phyloP scores from a whole-genome alignment of 2,329 filamentous ascomycete genomes.

The Alternaria brassicicola region DNA sequence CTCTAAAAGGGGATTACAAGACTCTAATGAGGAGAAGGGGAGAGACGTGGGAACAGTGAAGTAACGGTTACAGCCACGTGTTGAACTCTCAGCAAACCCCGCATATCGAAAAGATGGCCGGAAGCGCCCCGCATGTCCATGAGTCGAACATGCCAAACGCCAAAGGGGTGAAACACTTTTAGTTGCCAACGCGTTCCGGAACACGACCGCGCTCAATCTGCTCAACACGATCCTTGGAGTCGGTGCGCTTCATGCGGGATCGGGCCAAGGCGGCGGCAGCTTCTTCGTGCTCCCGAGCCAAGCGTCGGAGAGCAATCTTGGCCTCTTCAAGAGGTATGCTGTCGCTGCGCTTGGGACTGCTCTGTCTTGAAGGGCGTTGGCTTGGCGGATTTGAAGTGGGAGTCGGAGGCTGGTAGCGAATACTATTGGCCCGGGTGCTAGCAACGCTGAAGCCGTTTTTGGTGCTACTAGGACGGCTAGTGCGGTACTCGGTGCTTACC shows the following conservation, averaged over 20 bases:
- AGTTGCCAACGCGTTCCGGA: slow-evolving; percentile 20
- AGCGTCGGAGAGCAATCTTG: slow-evolving; percentile 31
- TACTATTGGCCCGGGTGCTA: slow-evolving; percentile 38
- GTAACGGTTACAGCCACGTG: not conserved
- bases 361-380: slow-evolving; percentile 33
- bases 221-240: slow-evolving; percentile 19
- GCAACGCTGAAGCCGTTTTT: slow-evolving; percentile 35
- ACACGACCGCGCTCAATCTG: slow-evolving; percentile 28
- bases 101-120: not conserved
- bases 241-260: slow-evolving; percentile 17
- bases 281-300: slow-evolving; percentile 39
- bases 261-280: slow-evolving; percentile 24
- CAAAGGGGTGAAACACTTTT: slow-evolving; percentile 6
- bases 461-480: slow-evolving; percentile 30
- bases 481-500: slow-evolving; percentile 35
- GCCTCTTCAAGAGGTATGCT: slow-evolving; percentile 41
- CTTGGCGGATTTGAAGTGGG: slow-evolving; percentile 29
- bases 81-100: not conserved
- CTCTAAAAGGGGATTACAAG: not conserved
- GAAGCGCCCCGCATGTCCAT: not conserved
- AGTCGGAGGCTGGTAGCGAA: slow-evolving; percentile 29
- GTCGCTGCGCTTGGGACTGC: slow-evolving; percentile 37
- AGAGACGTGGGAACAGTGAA: not conserved
- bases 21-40: not conserved
- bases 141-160: not conserved